Evolutionary conservation across 73 alveolate genomes (phyloP).

Genomic region (Paraurostyla sp.): DNA sequence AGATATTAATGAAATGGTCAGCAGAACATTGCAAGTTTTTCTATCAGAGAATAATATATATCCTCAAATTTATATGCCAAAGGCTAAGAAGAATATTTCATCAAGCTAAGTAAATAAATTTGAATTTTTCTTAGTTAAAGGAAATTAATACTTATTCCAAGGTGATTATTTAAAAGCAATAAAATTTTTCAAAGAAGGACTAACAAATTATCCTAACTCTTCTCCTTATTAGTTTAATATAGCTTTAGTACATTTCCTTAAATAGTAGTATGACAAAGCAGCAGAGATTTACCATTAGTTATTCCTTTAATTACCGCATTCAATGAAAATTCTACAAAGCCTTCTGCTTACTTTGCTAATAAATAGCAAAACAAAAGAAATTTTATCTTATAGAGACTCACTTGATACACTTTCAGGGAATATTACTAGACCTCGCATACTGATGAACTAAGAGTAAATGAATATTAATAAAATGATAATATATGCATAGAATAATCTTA

Average conservation of each 20-base stretch:
- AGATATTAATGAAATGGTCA: constrained; percentile 1
- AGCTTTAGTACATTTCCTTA: background rate
- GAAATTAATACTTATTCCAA: background rate
- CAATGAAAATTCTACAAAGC: background rate
- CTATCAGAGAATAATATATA: background rate
- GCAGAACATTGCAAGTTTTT: background rate
- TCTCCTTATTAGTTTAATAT: background rate
- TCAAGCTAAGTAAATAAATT: background rate
- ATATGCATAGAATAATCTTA: no score
- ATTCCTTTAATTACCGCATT: background rate
- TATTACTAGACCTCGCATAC: background rate
- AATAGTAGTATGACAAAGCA: background rate
- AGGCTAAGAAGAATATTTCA: background rate
- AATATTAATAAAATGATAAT: constrained; percentile 10
- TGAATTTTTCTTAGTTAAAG: constrained; percentile 31
- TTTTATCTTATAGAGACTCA: background rate
- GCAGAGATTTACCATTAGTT: background rate
- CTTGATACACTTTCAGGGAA: no score
- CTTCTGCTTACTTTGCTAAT: background rate
- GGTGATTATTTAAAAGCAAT: constrained; percentile 13
- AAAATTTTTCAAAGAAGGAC: constrained; percentile 24
- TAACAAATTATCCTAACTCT: constrained; percentile 22
- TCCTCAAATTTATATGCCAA: background rate
- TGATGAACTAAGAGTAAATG: constrained; percentile 17
- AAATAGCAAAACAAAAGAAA: background rate